Conservation (phyloP, 2,329 filamentous ascomycete species). For the Scleromitrula shiraiana region DNA sequence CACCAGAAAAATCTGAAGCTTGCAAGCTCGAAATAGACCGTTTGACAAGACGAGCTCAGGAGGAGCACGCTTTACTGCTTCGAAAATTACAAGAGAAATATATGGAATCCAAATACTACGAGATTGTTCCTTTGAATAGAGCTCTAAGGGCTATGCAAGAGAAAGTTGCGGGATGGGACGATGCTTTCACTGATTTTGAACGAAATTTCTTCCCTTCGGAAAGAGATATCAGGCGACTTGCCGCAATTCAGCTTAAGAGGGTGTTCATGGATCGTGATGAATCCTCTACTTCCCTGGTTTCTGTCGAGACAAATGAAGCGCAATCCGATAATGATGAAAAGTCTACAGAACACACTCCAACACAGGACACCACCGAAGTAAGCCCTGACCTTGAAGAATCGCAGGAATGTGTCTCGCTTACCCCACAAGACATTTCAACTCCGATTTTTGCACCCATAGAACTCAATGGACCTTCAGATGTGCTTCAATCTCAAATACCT, state of each 20-base stretch:
- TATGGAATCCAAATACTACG: slow-evolving; percentile 90
- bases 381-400: slow-evolving; percentile 58
- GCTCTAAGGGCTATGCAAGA: slow-evolving; percentile 87
- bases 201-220: slow-evolving; percentile 87
- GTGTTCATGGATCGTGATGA: slow-evolving; percentile 83
- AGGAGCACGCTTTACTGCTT: slow-evolving; percentile 69
- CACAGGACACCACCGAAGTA: slow-evolving; percentile 30
- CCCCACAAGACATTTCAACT: slow-evolving; percentile 46
- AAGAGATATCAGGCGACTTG: slow-evolving; percentile 88
- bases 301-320: slow-evolving; percentile 56
- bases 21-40: slow-evolving; percentile 77
- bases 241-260: slow-evolving; percentile 85
- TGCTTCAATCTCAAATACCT: not conserved
- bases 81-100: slow-evolving; percentile 82
- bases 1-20: slow-evolving; percentile 75
- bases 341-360: slow-evolving; percentile 20
- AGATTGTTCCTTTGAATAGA: slow-evolving; percentile 87
- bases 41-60: slow-evolving; percentile 69
- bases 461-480: not conserved
- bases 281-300: slow-evolving; percentile 65
- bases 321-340: slow-evolving; percentile 42
- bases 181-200: slow-evolving; percentile 83
- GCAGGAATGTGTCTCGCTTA: slow-evolving; percentile 54
- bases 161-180: slow-evolving; percentile 89
- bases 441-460: not conserved